A percentile compares a stretch with the other conserved stretches of the same genome.
Conservation (phyloP, 345 rosid genomes). For the Eucalyptus curtisii region DNA sequence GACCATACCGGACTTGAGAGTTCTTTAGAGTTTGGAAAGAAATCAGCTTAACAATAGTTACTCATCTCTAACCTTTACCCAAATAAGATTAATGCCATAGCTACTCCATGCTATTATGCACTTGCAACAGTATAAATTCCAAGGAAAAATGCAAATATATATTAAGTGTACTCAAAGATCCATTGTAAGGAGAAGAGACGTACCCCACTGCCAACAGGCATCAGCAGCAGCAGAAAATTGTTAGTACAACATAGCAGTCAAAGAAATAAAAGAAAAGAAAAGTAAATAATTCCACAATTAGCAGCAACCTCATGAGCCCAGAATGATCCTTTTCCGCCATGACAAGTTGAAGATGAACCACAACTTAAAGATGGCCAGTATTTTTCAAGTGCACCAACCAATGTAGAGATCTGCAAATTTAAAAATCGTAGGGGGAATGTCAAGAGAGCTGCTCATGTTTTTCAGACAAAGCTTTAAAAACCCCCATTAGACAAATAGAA, state of each 20-base stretch:
- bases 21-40: not conserved
- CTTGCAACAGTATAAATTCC: not conserved
- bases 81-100: not conserved
- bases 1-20: not conserved
- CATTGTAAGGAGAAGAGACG: slow-evolving; percentile 9
- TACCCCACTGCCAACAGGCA: slow-evolving; percentile 77
- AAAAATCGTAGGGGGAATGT: not conserved
- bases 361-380: slow-evolving; percentile 36
- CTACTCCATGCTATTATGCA: not conserved
- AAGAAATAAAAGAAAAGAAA: not conserved
- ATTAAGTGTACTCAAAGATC: not conserved
- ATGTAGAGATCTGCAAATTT: slow-evolving; percentile 17
- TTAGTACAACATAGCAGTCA: not conserved
- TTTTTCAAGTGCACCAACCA: slow-evolving; percentile 11
- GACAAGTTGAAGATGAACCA: slow-evolving; percentile 24
- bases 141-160: not conserved
- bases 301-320: slow-evolving; percentile 36
- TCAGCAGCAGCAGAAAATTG: slow-evolving; percentile 5
- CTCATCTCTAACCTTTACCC: not conserved
- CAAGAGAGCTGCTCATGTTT: not conserved
- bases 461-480: not conserved
- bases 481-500: not conserved
- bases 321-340: slow-evolving; percentile 26
- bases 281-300: not conserved
- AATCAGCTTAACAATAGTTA: not conserved